These are phyloP conservation scores for Coccinonectria pachysandricola DNA, from an alignment of 2,329 filamentous ascomycete genomes.

Conservation along the genomic window DNA sequence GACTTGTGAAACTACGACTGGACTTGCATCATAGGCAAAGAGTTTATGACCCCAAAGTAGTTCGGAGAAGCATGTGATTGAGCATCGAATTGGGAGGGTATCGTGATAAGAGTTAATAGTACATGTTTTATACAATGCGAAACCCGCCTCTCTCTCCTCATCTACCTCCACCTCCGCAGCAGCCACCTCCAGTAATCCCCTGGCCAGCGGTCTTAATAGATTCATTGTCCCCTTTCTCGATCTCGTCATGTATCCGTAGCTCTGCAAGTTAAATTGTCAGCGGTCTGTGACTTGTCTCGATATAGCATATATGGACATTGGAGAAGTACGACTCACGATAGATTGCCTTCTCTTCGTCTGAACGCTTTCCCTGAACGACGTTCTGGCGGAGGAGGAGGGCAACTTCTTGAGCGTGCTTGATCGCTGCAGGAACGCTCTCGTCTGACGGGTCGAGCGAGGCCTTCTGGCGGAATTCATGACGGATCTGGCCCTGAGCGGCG, in stretches of 20 bases:
- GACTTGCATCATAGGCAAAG: slow-evolving; percentile 11
- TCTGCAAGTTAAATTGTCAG: too few species aligned
- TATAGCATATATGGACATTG: too few species aligned
- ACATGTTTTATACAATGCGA: slow-evolving; percentile 19
- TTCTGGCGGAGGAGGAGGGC: slow-evolving; percentile 72
- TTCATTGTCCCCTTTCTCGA: slow-evolving; percentile 88
- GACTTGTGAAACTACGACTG: too few species aligned
- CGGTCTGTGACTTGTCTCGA: too few species aligned
- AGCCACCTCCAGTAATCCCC: slow-evolving; percentile 21
- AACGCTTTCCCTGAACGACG: slow-evolving; percentile 78
- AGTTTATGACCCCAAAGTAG: slow-evolving; percentile 8
- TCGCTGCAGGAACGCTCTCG: slow-evolving; percentile 49
- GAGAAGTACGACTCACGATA: too few species aligned
- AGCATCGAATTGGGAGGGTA: slow-evolving; percentile 18
- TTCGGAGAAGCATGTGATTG: slow-evolving; percentile 5
- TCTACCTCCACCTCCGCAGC: slow-evolving; percentile 20
- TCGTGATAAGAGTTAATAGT: slow-evolving; percentile 23
- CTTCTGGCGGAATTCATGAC: slow-evolving; percentile 62
- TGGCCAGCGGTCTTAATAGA: slow-evolving; percentile 58
- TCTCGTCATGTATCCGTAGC: slow-evolving; percentile 81
- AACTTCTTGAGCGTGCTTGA: slow-evolving; percentile 74
- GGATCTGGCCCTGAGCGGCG: slow-evolving; percentile 64
- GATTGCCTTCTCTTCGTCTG: too few species aligned
- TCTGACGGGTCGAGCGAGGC: slow-evolving; percentile 46
- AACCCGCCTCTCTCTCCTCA: slow-evolving; percentile 11